Base-by-base conservation (phyloP, 768 basidiomycete species). In the Boletus insuetus region DNA sequence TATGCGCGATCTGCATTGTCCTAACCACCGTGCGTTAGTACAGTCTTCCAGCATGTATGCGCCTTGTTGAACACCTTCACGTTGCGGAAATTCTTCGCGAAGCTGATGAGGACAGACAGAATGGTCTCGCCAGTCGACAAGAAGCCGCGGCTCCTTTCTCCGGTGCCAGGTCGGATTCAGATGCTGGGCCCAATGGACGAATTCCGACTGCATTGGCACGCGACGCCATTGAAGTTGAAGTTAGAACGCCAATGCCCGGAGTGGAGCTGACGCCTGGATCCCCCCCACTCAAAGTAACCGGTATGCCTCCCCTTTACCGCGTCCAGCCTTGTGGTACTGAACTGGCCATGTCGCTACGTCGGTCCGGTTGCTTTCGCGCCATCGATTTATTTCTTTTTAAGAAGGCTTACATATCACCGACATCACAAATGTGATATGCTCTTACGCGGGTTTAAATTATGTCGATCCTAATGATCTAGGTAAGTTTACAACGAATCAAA, bases 21-120 rank as follows among this genome's bases (percentile, higher is more conserved):
- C 4, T n/a, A 37, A 38, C 6, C 17, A 22, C 17, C 17, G 29
- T 49, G 16, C 16, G 38, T 32, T 50, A 89, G 86, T 89, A 89
- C 62, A 85, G 88, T 63, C 74, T 91, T 17, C 86, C 89, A 0
- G 82, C 86, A 5, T 89, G 87, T 64, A 74, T 91, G 69, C 82
- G 88, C 19, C 76, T 91, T 32, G 67, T 91, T 16, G 88, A 91
- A 66, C 84, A 85, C 4, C 80, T 87, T 1, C 85, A 90, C 63
- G 78, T 82, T 26, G 79, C 80, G 8, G 89, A 91, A 64, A 81
- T 90, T 14, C 74, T 91, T 1, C 80, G 85, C 11, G 84, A 83
- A 52, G 82, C 84, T 14, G 87, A 85, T 2, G 74, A 80, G 0
- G 55, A 65, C 29, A 59, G 52, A 10, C 58, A 53, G 6, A 13